phyloP scores from a whole-genome alignment of 805 yeast species.

The Teunomyces aglyptinius region DNA sequence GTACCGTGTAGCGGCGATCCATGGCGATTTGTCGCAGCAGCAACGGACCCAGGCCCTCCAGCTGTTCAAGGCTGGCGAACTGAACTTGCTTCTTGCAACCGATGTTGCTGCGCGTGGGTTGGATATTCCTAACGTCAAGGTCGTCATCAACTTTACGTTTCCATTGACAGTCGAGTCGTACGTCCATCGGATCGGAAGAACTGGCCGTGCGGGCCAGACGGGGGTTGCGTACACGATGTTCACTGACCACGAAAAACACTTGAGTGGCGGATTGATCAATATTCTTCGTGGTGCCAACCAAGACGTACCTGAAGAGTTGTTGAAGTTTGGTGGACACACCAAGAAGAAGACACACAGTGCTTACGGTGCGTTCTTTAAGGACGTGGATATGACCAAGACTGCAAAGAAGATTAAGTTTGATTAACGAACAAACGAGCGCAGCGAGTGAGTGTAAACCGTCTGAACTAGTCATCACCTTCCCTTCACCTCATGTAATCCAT shows the following conservation, averaged over 20 bases:
- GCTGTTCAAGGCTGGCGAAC: conserved; percentile 77
- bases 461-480: too few species aligned
- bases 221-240: conserved; percentile 95
- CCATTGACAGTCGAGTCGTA: conserved; percentile 96
- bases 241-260: conserved; percentile 95
- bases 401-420: conserved; percentile 90
- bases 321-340: conserved; percentile 96
- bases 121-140: conserved; percentile 96
- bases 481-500: too few species aligned
- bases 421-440: conserved; percentile 16
- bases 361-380: conserved; percentile 97
- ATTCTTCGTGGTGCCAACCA: conserved; percentile 92
- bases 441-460: too few species aligned
- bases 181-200: conserved; percentile 96
- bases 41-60: conserved; percentile 89
- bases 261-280: conserved; percentile 91
- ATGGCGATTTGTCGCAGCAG: conserved; percentile 90
- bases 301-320: conserved; percentile 90
- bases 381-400: conserved; percentile 78
- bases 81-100: conserved; percentile 83
- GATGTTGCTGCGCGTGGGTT: conserved; percentile 98
- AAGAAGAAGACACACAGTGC: conserved; percentile 96
- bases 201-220: conserved; percentile 95
- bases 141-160: conserved; percentile 91
- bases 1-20: conserved; percentile 85